Evolutionary conservation across 2,329 filamentous ascomycete genomes (phyloP).

Genomic region (Ophiocordyceps camponoti-saundersi): DNA sequence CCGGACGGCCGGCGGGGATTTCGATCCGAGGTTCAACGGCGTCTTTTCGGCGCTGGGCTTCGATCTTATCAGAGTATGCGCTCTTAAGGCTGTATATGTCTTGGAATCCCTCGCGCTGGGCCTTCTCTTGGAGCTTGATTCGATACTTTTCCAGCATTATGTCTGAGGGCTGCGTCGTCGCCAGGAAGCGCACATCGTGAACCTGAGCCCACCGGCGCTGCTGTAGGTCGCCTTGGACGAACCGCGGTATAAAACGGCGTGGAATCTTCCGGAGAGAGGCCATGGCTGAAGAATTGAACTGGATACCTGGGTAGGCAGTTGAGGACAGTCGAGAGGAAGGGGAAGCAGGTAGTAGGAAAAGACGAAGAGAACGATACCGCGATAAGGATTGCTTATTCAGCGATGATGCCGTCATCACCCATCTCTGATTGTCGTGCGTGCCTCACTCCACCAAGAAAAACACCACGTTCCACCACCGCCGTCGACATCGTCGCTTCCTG

Average conservation of each 20-base stretch:
- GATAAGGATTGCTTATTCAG: not conserved
- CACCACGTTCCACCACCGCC: not conserved
- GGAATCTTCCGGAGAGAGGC: constrained; percentile 18
- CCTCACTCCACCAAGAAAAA: not conserved
- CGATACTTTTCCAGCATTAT: constrained; percentile 71
- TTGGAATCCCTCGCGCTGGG: constrained; percentile 50
- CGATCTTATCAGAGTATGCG: constrained; percentile 74
- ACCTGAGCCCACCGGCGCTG: constrained; percentile 85
- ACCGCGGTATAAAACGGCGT: constrained; percentile 19
- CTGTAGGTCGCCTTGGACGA: constrained; percentile 14
- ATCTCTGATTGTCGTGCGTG: not conserved
- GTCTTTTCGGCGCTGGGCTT: constrained; percentile 50
- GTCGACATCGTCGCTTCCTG: not conserved
- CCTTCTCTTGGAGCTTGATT: constrained; percentile 70
- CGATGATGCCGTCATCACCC: not conserved
- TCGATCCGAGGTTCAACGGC: constrained; percentile 28
- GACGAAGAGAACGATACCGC: not conserved
- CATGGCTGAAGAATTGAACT: constrained; percentile 17
- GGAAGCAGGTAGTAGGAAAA: not conserved
- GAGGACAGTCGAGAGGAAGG: too few species aligned
- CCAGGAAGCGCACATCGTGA: constrained; percentile 79
- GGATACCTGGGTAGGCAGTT: too few species aligned
- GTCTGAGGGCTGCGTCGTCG: constrained; percentile 52
- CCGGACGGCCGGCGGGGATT: constrained; percentile 4
- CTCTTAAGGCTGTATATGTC: constrained; percentile 63